These are phyloP conservation scores for Pichia nanzhaoensis DNA, from an alignment of 805 yeast species.

Conservation along the genomic window DNA sequence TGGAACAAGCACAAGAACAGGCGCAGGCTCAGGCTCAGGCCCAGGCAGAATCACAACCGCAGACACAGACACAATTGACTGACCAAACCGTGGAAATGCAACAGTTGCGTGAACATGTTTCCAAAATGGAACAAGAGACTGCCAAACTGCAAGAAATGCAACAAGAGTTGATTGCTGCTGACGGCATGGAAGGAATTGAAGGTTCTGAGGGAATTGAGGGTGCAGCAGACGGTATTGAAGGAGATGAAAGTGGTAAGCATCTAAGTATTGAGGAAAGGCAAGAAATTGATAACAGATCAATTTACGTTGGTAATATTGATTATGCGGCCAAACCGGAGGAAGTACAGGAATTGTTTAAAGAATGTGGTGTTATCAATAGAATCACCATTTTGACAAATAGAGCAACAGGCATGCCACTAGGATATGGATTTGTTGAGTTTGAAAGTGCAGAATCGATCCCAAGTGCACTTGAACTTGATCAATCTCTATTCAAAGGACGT, in stretches of 20 bases:
- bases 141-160: slow-evolving; percentile 56
- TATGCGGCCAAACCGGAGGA: slow-evolving; percentile 74
- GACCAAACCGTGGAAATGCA: slow-evolving; percentile 20
- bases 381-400: slow-evolving; percentile 73
- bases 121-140: slow-evolving; percentile 57
- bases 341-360: slow-evolving; percentile 63
- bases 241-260: slow-evolving; percentile 3
- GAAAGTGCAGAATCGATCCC: slow-evolving; percentile 58
- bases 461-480: slow-evolving; percentile 58
- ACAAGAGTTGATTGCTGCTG: slow-evolving; percentile 22
- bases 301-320: slow-evolving; percentile 83
- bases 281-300: slow-evolving; percentile 69
- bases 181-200: neutral
- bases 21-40: neutral
- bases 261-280: slow-evolving; percentile 33
- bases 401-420: slow-evolving; percentile 75
- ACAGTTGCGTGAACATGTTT: slow-evolving; percentile 39
- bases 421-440: slow-evolving; percentile 83
- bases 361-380: slow-evolving; percentile 68
- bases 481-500: slow-evolving; percentile 59
- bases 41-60: neutral
- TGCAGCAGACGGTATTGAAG: slow-evolving; percentile 1
- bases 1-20: slow-evolving; percentile 1
- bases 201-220: slow-evolving; percentile 1
- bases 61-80: neutral